Evolutionary conservation across 129 eudicot species (phyloP).

Genomic region (Logfia minima): DNA sequence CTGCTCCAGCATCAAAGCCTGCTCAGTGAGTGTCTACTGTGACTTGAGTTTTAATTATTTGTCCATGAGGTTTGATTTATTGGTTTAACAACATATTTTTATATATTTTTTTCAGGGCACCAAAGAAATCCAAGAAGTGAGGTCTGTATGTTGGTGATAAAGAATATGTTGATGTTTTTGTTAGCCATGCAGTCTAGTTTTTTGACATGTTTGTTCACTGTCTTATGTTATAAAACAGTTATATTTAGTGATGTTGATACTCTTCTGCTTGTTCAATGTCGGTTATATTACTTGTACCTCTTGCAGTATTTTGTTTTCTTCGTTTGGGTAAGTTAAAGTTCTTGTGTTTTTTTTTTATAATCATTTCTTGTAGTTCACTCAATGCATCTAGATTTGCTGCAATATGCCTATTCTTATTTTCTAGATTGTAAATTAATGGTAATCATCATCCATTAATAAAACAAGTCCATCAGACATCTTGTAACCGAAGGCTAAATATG

Average conservation of each 20-base stretch:
- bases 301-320: constrained; percentile 1
- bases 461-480: too few species aligned
- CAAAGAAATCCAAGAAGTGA: constrained; percentile 85
- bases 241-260: constrained; percentile 29
- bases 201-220: constrained; percentile 32
- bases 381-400: neutral
- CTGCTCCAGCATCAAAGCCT: constrained; percentile 44
- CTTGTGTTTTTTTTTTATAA: neutral
- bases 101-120: constrained; percentile 37
- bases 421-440: too few species aligned
- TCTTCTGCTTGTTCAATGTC: constrained; percentile 27
- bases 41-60: neutral
- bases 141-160: constrained; percentile 18
- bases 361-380: too few species aligned
- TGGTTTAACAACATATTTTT: neutral
- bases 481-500: too few species aligned
- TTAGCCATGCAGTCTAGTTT: constrained; percentile 41
- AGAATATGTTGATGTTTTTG: constrained; percentile 7
- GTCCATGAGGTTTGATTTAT: neutral
- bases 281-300: constrained; percentile 16
- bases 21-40: constrained; percentile 43
- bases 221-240: constrained; percentile 22
- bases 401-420: too few species aligned
- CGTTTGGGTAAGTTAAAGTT: neutral
- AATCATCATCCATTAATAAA: too few species aligned